Evolutionary conservation across 345 rosid species (phyloP).

Genomic region (Jatropha curcas): DNA sequence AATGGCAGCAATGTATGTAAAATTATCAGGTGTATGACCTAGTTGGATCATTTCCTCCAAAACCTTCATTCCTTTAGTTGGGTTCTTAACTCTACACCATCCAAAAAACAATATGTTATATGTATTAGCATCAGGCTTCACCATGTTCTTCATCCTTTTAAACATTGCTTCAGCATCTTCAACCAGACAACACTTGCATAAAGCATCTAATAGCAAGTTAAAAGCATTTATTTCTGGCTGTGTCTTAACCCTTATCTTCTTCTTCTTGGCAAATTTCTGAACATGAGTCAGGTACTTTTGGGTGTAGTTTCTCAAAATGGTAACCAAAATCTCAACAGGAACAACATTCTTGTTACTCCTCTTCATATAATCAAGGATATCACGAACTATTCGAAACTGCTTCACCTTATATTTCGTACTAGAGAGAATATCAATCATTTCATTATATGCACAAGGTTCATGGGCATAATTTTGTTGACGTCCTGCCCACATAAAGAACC

Average conservation of each 20-base stretch:
- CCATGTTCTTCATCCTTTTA: conserved; percentile 50
- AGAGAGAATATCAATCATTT: conserved; percentile 79
- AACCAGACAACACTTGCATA: conserved; percentile 80
- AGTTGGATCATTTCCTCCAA: conserved; percentile 82
- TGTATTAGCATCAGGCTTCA: conserved; percentile 67
- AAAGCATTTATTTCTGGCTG: conserved; percentile 87
- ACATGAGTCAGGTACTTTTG: conserved; percentile 77
- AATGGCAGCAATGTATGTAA: conserved; percentile 81
- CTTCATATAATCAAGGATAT: conserved; percentile 85
- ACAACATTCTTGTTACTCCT: conserved; percentile 50
- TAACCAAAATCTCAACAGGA: conserved; percentile 57
- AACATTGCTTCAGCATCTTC: conserved; percentile 66
- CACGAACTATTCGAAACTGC: conserved; percentile 77
- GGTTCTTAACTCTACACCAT: conserved; percentile 86
- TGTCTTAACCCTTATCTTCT: conserved; percentile 80
- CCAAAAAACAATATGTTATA: conserved; percentile 84
- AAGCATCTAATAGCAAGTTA: conserved; percentile 76
- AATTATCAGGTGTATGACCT: conserved; percentile 76
- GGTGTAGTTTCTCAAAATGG: conserved; percentile 62
- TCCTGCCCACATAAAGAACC: conserved; percentile 87
- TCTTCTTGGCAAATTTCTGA: conserved; percentile 85
- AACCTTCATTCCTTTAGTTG: conserved; percentile 59
- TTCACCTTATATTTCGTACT: conserved; percentile 77
- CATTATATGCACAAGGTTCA: conserved; percentile 58
- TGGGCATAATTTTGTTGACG: conserved; percentile 59